A percentile compares a stretch with the other conserved stretches of the same genome.
phyloP scores from a whole-genome alignment of 2,329 filamentous ascomycete genomes.

The Dryadomyces quercus-mongolicae region DNA sequence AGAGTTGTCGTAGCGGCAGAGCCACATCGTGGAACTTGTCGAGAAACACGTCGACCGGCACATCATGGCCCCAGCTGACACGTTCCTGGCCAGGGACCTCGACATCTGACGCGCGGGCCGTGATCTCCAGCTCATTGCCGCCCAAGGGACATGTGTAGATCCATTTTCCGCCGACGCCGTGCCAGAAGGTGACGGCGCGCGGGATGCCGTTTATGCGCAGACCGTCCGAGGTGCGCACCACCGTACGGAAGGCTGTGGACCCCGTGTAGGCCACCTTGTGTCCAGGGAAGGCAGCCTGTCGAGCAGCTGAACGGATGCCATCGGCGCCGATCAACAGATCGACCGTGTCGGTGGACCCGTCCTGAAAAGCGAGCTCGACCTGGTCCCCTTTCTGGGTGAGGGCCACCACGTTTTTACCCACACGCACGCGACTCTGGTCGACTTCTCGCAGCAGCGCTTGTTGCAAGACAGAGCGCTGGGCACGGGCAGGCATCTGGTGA shows the following conservation, averaged over 20 bases:
- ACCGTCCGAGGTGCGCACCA: background rate
- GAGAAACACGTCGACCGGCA: constrained; percentile 8
- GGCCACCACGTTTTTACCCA: constrained; percentile 28
- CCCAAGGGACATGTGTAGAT: constrained; percentile 21
- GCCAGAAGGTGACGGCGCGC: constrained; percentile 5
- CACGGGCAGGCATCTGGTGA: constrained; percentile 16
- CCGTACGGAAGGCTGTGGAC: constrained; percentile 1
- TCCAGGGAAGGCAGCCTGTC: background rate
- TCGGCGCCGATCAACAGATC: constrained; percentile 40
- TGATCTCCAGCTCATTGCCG: constrained; percentile 17
- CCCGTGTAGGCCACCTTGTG: constrained; percentile 2
- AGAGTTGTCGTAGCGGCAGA: constrained; percentile 16
- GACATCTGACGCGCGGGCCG: background rate
- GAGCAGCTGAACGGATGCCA: constrained; percentile 30
- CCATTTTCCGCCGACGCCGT: constrained; percentile 11
- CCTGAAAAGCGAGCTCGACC: constrained; percentile 27
- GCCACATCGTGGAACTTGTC: constrained; percentile 16
- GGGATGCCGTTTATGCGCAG: constrained; percentile 4
- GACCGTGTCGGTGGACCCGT: constrained; percentile 25
- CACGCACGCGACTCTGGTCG: constrained; percentile 26
- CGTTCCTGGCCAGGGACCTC: constrained; percentile 11
- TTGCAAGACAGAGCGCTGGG: constrained; percentile 28
- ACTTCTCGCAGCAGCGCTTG: constrained; percentile 33
- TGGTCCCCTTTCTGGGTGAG: constrained; percentile 30
- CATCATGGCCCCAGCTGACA: constrained; percentile 17